phyloP scores from a whole-genome alignment of 2,329 filamentous ascomycete genomes.

The Aspergillus chevalieri region DNA sequence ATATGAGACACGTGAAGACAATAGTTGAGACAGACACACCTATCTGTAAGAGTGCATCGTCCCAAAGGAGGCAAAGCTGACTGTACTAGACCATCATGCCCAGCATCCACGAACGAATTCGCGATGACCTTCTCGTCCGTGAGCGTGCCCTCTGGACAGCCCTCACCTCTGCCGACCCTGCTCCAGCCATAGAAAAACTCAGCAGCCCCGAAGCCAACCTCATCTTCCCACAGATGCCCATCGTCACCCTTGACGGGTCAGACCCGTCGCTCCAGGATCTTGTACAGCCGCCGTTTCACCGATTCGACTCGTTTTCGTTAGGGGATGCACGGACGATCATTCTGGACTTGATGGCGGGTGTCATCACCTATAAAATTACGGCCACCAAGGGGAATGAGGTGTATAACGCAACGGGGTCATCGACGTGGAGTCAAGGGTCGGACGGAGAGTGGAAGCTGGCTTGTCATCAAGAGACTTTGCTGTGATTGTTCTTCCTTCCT shows the following conservation, averaged over 20 bases:
- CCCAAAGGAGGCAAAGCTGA: too few species aligned
- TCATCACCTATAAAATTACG: slow-evolving; percentile 28
- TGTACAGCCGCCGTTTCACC: slow-evolving; percentile 28
- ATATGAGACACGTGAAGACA: too few species aligned
- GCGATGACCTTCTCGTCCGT: slow-evolving; percentile 28
- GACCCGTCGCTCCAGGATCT: slow-evolving; percentile 15
- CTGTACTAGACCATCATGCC: slow-evolving; percentile 19
- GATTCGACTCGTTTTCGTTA: slow-evolving; percentile 28
- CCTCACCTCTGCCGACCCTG: slow-evolving; percentile 31
- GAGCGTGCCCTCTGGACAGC: slow-evolving; percentile 34
- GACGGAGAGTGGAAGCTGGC: slow-evolving; percentile 33
- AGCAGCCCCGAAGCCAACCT: slow-evolving; percentile 26
- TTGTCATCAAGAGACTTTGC: slow-evolving; percentile 28
- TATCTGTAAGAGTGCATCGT: too few species aligned
- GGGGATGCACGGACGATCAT: slow-evolving; percentile 26
- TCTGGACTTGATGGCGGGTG: slow-evolving; percentile 32
- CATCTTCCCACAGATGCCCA: slow-evolving; percentile 27
- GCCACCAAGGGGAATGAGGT: slow-evolving; percentile 20
- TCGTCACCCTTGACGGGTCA: slow-evolving; percentile 26
- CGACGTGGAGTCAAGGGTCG: slow-evolving; percentile 33
- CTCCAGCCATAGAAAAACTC: slow-evolving; percentile 27
- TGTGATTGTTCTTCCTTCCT: not conserved
- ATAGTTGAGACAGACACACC: too few species aligned
- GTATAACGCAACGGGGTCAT: slow-evolving; percentile 25
- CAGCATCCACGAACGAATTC: slow-evolving; percentile 33